These are phyloP conservation scores for Dimocarpus longan DNA, from an alignment of 345 rosid genomes.

Conservation along the genomic window DNA sequence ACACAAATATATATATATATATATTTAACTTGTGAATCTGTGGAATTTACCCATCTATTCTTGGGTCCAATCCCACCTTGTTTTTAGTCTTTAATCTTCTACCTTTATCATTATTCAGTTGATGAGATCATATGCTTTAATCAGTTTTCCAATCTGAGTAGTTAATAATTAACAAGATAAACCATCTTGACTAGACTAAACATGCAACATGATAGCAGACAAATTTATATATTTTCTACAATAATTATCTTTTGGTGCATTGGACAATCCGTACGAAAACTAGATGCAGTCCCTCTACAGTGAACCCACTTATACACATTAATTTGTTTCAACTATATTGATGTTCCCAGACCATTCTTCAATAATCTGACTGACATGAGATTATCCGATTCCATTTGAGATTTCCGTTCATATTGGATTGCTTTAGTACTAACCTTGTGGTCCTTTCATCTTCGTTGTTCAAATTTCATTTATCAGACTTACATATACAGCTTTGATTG, in stretches of 20 bases:
- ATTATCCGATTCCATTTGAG: slow-evolving; percentile 13
- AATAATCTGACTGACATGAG: slow-evolving; percentile 4
- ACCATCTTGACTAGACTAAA: slow-evolving; percentile 56
- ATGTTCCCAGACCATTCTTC: slow-evolving; percentile 24
- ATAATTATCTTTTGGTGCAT: slow-evolving; percentile 21
- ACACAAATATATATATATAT: background rate
- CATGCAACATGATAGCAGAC: slow-evolving; percentile 52
- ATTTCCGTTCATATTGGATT: background rate
- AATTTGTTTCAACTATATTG: slow-evolving; percentile 21
- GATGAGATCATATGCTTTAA: slow-evolving; percentile 36
- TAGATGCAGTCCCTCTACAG: slow-evolving; percentile 50
- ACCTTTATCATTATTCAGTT: slow-evolving; percentile 17
- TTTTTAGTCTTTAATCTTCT: background rate
- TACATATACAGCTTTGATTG: background rate
- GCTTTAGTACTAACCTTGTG: background rate
- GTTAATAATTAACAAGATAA: slow-evolving; percentile 43
- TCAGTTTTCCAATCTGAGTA: slow-evolving; percentile 53
- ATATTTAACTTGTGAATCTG: slow-evolving; percentile 1
- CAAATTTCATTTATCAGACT: no score
- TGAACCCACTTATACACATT: slow-evolving; percentile 38
- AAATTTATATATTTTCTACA: background rate
- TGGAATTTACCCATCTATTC: slow-evolving; percentile 21
- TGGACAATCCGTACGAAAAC: slow-evolving; percentile 32
- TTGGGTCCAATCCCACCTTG: slow-evolving; percentile 25
- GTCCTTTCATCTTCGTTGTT: background rate